Evolutionary conservation across 2,329 filamentous ascomycete species (phyloP).

Genomic region (Calonectria fujianensis): DNA sequence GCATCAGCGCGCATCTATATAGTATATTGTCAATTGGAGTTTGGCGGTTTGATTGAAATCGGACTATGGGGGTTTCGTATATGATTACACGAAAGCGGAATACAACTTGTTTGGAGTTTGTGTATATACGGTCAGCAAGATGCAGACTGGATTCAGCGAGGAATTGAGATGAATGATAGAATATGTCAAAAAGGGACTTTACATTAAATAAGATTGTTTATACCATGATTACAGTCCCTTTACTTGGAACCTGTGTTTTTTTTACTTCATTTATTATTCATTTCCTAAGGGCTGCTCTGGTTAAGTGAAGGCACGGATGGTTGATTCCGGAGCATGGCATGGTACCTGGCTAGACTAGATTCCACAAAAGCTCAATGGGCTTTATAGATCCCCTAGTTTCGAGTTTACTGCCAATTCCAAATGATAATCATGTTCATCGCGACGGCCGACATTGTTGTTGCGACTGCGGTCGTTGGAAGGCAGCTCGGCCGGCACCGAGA

Average conservation of each 20-base stretch:
- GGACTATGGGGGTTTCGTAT: slow-evolving; percentile 13
- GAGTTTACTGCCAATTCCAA: neutral
- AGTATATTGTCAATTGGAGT: slow-evolving; percentile 42
- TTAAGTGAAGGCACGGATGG: neutral
- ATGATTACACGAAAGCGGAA: slow-evolving; percentile 7
- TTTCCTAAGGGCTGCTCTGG: neutral
- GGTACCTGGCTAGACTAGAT: neutral
- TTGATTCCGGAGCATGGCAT: neutral
- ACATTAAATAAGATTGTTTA: neutral
- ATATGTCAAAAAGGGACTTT: neutral
- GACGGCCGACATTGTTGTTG: neutral
- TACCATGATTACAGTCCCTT: neutral
- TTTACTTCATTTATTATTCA: neutral
- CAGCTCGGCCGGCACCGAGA: neutral
- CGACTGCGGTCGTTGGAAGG: no score
- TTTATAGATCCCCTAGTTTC: neutral
- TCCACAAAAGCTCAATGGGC: neutral
- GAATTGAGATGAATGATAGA: neutral
- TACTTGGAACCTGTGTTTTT: neutral
- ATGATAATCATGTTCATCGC: neutral
- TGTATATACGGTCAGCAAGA: neutral
- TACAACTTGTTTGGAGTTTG: slow-evolving; percentile 25
- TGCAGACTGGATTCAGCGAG: neutral
- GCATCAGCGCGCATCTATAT: slow-evolving; percentile 22
- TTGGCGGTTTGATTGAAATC: slow-evolving; percentile 31